phyloP scores from a whole-genome alignment of 2,329 filamentous ascomycete species.

The Aspergillus sp. region DNA sequence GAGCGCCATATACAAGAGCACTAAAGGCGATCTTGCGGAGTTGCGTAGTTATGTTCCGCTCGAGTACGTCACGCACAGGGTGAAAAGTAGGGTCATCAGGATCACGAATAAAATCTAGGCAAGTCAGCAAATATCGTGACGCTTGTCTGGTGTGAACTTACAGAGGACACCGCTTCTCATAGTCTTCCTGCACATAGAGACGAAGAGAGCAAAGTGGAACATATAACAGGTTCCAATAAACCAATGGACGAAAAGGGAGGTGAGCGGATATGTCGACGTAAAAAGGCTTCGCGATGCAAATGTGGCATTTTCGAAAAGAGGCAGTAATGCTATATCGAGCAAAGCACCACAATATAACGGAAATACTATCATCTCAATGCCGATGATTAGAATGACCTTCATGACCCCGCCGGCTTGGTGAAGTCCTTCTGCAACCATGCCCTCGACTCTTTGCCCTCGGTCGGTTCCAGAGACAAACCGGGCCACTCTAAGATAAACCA shows the following conservation, averaged over 20 bases:
- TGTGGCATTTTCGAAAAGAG: slow-evolving; percentile 80
- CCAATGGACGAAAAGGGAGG: slow-evolving; percentile 96
- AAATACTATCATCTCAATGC: slow-evolving; percentile 98
- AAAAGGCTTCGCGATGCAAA: slow-evolving; percentile 76
- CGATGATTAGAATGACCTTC: slow-evolving; percentile 97
- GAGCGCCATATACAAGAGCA: slow-evolving; percentile 87
- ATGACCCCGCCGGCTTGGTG: slow-evolving; percentile 94
- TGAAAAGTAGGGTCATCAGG: slow-evolving; percentile 98
- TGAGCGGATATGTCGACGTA: slow-evolving; percentile 75
- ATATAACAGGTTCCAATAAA: slow-evolving; percentile 98
- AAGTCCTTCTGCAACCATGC: slow-evolving; percentile 72
- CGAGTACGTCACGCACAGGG: slow-evolving; percentile 92
- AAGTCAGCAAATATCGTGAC: slow-evolving; percentile 1
- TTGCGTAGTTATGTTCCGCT: slow-evolving; percentile 88
- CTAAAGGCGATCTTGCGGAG: slow-evolving; percentile 95
- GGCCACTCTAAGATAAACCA: slow-evolving; percentile 75
- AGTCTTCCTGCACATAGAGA: slow-evolving; percentile 98
- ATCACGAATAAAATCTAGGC: slow-evolving; percentile 86
- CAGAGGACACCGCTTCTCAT: slow-evolving; percentile 92
- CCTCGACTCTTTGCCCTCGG: slow-evolving; percentile 63
- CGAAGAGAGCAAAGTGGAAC: slow-evolving; percentile 99
- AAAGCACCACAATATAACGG: slow-evolving; percentile 92
- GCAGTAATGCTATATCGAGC: slow-evolving; percentile 82
- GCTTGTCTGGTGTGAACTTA: slow-evolving; percentile 48
- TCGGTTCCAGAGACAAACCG: slow-evolving; percentile 64